phyloP scores from a whole-genome alignment of 2,329 filamentous ascomycete genomes.

The Myriosclerotinia scirpicola region DNA sequence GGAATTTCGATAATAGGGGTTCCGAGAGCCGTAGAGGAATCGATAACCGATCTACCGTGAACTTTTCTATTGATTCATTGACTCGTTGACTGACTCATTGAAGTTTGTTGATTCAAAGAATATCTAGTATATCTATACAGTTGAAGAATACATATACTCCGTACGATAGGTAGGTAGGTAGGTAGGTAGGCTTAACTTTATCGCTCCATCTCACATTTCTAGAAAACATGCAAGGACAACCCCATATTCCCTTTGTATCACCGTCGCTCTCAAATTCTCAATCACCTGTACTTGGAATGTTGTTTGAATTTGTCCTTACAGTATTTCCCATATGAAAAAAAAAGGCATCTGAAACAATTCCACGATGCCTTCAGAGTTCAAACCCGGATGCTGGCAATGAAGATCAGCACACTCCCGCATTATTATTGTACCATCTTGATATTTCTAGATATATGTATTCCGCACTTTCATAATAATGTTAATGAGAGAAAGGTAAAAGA shows the following conservation, averaged over 20 bases:
- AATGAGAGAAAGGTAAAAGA: too few species aligned
- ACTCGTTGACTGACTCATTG: too few species aligned
- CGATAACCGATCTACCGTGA: not conserved
- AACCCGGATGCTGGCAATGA: conserved; percentile 8
- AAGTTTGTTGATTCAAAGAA: not conserved
- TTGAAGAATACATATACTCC: not conserved
- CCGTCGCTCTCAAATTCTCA: too few species aligned
- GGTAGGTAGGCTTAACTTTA: too few species aligned
- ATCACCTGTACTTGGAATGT: not conserved
- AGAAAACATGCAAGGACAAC: conserved; percentile 9
- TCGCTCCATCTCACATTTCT: not conserved
- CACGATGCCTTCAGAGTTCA: not conserved
- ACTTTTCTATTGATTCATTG: not conserved
- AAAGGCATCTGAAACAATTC: not conserved
- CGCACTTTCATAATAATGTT: too few species aligned
- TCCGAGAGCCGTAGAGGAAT: not conserved
- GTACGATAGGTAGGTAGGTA: not conserved
- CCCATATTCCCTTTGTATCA: not conserved
- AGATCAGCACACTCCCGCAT: not conserved
- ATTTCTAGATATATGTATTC: not conserved
- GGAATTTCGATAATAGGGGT: not conserved
- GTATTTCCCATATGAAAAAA: not conserved
- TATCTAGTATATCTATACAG: not conserved
- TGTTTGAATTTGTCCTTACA: not conserved
- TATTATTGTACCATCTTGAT: not conserved